Evolutionary conservation across 2,329 filamentous ascomycete genomes (phyloP), one percentile per base, ranked within the genome.

Genomic region (Decorospora gaudefroyi): DNA sequence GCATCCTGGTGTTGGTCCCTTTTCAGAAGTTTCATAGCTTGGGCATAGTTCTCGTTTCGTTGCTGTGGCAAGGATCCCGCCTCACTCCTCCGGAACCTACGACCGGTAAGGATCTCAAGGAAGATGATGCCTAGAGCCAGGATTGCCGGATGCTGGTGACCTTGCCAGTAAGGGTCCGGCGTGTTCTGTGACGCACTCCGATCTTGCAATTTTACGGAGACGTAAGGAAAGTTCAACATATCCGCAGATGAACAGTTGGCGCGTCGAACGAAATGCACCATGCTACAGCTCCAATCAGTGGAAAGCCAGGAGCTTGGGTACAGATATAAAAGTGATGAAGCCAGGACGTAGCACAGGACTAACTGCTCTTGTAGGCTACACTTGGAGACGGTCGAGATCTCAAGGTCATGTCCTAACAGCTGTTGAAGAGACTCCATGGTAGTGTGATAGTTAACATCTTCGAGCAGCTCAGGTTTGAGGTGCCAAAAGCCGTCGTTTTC

Each of bases 401-500:
- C 22, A 17, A 36, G 4, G 2, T 17, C 33, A 19, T 36, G 22
- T 8, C 33, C 33, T 27, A 36, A 19, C 8, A 36, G 23, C 16
- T 36, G 33, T 2, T 19, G 15, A n/a, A 36, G 22, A 12, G 33
- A 17, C 10, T 36, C 13, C 33, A 36, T 36, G 4, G 23, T 17
- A 8, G 33, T 36, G 22, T 36, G 16, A 19, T 27, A 12, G 15
- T 36, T 27, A 22, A 27, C 19, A 11, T 13, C 13, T n/a, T 27
- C 33, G 7, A 18, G 13, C 5, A 36, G 23, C 16, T 36, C 16
- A 7, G 33, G 22, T 12, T 19, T 36, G 3, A 27, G 33, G 16
- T 36, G 33, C 33, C 33, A 36, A 19, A 27, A 36, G 4, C 9
- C 19, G 3, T 36, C 23, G 15, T 36, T 36, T n/a, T 36, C 33